These are phyloP conservation scores for Chlorella sp. DNA, from an alignment of 139 green algal species.

Conservation along the genomic window DNA sequence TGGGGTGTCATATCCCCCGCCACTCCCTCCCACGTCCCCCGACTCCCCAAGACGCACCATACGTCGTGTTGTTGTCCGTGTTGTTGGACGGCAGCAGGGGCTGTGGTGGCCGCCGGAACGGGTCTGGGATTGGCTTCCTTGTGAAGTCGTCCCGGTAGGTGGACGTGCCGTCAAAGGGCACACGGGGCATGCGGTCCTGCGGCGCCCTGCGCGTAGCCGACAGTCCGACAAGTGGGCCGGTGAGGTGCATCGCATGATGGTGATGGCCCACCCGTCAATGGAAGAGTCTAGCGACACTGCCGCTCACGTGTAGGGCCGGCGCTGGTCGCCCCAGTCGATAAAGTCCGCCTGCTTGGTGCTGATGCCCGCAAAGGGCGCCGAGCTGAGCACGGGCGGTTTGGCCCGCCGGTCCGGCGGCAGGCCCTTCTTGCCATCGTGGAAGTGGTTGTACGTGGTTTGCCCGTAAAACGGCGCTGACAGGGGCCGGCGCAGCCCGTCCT, in stretches of 20 bases:
- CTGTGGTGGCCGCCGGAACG: background rate
- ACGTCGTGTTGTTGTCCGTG: background rate
- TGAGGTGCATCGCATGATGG: too few species aligned
- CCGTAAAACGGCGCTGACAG: background rate
- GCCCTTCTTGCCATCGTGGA: background rate
- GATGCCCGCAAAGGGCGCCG: background rate
- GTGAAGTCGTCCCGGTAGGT: slow-evolving; percentile 1
- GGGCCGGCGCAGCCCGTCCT: background rate
- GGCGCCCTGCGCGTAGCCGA: background rate
- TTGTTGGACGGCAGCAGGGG: background rate
- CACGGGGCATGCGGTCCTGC: background rate
- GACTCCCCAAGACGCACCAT: background rate
- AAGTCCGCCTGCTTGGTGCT: background rate
- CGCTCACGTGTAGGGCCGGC: background rate
- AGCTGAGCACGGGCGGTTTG: background rate
- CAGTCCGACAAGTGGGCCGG: background rate
- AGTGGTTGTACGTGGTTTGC: background rate
- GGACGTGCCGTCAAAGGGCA: background rate
- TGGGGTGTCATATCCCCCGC: too few species aligned
- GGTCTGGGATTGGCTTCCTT: background rate
- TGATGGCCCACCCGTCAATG: too few species aligned
- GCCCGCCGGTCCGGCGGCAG: background rate
- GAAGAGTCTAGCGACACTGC: too few species aligned
- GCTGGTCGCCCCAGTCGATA: background rate
- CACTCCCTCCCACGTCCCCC: background rate